Base-by-base conservation (phyloP, 2,329 filamentous ascomycete genomes). In the Ophiostoma tasmaniense region DNA sequence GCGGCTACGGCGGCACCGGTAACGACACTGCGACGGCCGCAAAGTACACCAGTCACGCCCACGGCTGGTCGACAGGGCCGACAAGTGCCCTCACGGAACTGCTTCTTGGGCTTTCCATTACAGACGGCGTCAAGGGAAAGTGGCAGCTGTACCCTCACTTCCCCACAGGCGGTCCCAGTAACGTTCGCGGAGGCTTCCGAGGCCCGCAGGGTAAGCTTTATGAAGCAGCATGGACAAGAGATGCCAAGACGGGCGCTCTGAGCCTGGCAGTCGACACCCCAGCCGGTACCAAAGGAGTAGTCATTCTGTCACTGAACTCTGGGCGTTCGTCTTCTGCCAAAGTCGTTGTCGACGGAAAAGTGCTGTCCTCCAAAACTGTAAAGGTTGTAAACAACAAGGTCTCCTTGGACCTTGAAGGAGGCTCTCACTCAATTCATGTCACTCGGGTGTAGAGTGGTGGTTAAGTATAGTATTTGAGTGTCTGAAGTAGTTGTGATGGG, bases 1-100 rank as follows among this genome's bases (percentile, higher is more conserved):
- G 80, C 7, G 85, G 85, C 0, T 88, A 88, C 71, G 75, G 76
- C 3, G 35, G 81, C 8, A 84, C 84, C 0, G 86, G 87, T 71
- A 70, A 68, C 50, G 42, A 66, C 45, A 45, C 67, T 2, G 42
- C 17, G n/a, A 66, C 62, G 5, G 68, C 65, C 3, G 68, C 68
- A n/a, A 68, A 65, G 65, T 81, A 83, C 69, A 81, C 81, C 7
- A 80, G 78, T n/a, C 82, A 84, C 70, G 76, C 82, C 17, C 82
- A 84, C 73, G 82, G 82, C 10, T 84, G 82, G 82, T 79, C 79
- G 11, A 80, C 79, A 0, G 82, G 82, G 0, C 82, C 82, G 13
- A 81, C 81, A 1, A 79, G 78, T 61, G 80, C 81, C 2, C 73
- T 84, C 70, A 82, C 79, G 0, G 78, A 80, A 67, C 78, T 78